phyloP scores from a whole-genome alignment of 2,329 filamentous ascomycete species.

The Paraphoma chrysanthemicola region DNA sequence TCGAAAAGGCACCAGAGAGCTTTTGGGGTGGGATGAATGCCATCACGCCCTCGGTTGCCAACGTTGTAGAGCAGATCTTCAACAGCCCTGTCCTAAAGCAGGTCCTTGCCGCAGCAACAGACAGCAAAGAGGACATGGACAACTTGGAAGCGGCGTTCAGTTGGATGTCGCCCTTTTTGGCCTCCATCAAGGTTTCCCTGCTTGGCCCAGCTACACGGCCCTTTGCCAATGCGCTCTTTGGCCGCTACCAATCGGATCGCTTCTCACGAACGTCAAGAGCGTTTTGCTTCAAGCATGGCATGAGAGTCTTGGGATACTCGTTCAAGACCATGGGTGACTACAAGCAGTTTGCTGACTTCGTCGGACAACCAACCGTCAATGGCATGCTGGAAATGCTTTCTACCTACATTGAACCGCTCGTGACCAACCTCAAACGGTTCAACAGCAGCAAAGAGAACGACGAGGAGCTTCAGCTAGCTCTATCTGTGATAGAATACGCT shows the following conservation, averaged over 20 bases:
- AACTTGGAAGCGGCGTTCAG: conserved; percentile 70
- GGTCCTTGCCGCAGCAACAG: conserved; percentile 60
- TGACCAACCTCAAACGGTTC: conserved; percentile 40
- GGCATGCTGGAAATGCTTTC: conserved; percentile 71
- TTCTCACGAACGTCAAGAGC: conserved; percentile 66
- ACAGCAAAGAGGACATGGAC: conserved; percentile 60
- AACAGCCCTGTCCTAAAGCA: conserved; percentile 70
- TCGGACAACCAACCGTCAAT: conserved; percentile 53
- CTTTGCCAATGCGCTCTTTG: conserved; percentile 77
- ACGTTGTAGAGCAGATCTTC: conserved; percentile 85
- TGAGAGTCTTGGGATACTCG: conserved; percentile 44
- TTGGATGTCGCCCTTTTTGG: conserved; percentile 81
- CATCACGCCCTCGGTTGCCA: conserved; percentile 78
- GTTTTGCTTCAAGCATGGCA: conserved; percentile 68
- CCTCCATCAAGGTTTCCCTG: conserved; percentile 77
- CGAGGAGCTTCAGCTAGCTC: conserved; percentile 56
- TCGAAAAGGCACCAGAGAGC: conserved; percentile 77
- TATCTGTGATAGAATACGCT: conserved; percentile 71
- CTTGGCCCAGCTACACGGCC: conserved; percentile 81
- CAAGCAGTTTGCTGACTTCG: conserved; percentile 26
- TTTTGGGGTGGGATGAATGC: conserved; percentile 91
- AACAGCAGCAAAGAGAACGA: conserved; percentile 30
- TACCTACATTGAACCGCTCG: conserved; percentile 58
- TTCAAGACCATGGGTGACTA: conserved; percentile 39
- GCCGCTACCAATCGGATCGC: conserved; percentile 63